A percentile compares a stretch with the other conserved stretches of the same genome.
These are phyloP conservation scores for Digitaria exilis DNA, from an alignment of 202 grass and related monocot species.

Conservation along the genomic window DNA sequence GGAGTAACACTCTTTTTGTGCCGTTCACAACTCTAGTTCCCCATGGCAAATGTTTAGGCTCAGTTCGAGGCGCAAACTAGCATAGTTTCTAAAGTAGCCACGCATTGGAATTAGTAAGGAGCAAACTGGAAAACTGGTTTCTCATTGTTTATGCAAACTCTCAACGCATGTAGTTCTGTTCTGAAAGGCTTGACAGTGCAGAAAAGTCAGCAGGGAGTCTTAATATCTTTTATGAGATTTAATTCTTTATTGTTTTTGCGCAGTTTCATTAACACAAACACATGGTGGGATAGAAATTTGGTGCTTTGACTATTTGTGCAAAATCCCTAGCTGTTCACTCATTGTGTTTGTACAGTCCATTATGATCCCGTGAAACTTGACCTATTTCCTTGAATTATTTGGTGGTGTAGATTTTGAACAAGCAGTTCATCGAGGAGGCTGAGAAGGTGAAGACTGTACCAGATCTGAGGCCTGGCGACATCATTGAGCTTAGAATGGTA, in stretches of 20 bases:
- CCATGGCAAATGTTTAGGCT: not conserved
- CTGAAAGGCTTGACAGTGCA: not conserved
- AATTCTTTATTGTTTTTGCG: not conserved
- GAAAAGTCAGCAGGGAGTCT: not conserved
- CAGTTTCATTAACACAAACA: not conserved
- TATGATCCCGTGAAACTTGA: not conserved
- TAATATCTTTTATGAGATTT: not conserved
- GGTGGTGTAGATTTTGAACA: constrained; percentile 82
- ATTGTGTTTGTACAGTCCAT: constrained; percentile 24
- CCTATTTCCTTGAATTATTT: constrained; percentile 35
- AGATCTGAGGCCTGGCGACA: constrained; percentile 85
- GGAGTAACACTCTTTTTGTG: not conserved
- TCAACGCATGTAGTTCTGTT: not conserved
- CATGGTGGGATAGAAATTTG: not conserved
- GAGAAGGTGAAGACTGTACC: constrained; percentile 83
- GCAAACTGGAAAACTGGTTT: not conserved
- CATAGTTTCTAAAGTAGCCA: not conserved
- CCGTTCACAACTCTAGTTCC: not conserved
- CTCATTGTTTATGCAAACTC: not conserved
- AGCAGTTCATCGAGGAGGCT: constrained; percentile 78
- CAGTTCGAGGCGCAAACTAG: not conserved
- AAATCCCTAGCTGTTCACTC: not conserved
- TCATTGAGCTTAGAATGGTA: constrained; percentile 95
- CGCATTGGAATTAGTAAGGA: not conserved
- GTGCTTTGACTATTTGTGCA: constrained; percentile 6